These are phyloP conservation scores for Xylaria nigripes DNA, from an alignment of 495 filamentous ascomycete genomes.

Conservation along the genomic window DNA sequence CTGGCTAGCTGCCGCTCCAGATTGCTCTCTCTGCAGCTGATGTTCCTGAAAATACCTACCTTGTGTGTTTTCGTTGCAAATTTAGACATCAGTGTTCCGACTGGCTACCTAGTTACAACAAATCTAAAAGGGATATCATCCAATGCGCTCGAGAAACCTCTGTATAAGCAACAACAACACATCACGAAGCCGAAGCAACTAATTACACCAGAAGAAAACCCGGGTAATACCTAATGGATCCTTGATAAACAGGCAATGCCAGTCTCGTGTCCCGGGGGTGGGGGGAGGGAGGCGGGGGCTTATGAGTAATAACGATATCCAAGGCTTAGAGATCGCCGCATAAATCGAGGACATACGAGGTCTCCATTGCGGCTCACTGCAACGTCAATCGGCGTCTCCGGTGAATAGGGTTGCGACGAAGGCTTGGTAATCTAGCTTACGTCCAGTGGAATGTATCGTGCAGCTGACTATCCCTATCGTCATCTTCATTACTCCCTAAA, in stretches of 20 bases:
- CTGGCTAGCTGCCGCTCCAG: neutral
- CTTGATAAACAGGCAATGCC: neutral
- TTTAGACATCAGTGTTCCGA: no score
- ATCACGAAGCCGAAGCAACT: neutral
- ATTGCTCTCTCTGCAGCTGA: slow-evolving; percentile 1
- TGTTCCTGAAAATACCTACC: slow-evolving; percentile 7
- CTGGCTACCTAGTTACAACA: no score
- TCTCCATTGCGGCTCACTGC: neutral
- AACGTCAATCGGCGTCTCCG: neutral
- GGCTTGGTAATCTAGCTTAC: slow-evolving; percentile 3
- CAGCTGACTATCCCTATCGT: slow-evolving; percentile 1
- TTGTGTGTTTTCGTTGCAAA: slow-evolving; percentile 19
- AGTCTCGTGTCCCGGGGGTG: neutral
- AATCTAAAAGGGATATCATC: slow-evolving; percentile 28
- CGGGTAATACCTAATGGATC: no score
- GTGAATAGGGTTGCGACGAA: slow-evolving; percentile 10
- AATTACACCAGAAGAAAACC: neutral
- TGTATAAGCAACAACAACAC: slow-evolving; percentile 13
- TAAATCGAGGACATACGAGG: neutral
- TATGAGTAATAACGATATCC: neutral
- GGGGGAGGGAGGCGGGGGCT: neutral
- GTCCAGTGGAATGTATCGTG: neutral
- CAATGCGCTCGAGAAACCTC: slow-evolving; percentile 24
- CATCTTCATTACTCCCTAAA: neutral
- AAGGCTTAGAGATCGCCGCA: neutral